Percentiles rank a stretch among this genome's conserved stretches.
Evolutionary conservation across 148 eudicot species (phyloP).

Genomic region (Vaccinium vitisidaea): DNA sequence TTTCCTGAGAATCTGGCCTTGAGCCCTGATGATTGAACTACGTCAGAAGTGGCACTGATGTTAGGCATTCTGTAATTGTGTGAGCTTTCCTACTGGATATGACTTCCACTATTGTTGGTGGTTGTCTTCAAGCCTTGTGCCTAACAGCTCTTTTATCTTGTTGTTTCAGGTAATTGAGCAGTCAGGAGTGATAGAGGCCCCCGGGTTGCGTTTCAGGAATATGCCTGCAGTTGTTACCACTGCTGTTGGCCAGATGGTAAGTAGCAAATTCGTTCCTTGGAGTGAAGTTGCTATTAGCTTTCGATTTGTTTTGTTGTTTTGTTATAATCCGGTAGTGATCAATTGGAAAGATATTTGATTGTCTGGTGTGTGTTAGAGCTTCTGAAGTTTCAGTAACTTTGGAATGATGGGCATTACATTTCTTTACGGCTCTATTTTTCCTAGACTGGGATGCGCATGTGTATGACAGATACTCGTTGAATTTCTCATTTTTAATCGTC

Average conservation of each 20-base stretch:
- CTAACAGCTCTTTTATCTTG: not conserved
- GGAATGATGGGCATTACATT: not conserved
- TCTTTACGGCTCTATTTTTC: not conserved
- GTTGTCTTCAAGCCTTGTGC: not conserved
- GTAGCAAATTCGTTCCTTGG: not conserved
- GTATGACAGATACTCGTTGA: not conserved
- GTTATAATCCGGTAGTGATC: not conserved
- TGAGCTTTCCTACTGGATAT: not conserved
- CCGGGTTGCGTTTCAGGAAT: conserved; percentile 47
- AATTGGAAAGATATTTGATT: not conserved
- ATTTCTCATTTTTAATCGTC: not conserved
- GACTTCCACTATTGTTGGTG: not conserved
- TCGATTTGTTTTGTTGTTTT: not conserved
- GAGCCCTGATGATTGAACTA: not conserved
- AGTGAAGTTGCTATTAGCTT: not conserved
- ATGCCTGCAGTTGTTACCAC: conserved; percentile 59
- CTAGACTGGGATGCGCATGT: not conserved
- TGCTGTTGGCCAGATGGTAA: conserved; percentile 91
- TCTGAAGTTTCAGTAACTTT: not conserved
- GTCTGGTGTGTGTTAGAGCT: not conserved
- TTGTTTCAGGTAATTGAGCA: conserved; percentile 69
- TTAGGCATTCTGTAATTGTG: not conserved
- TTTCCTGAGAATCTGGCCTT: conserved; percentile 1
- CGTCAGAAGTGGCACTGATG: not conserved
- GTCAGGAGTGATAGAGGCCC: conserved; percentile 61